These are phyloP conservation scores for Penicillium sp. DNA, from an alignment of 2,329 filamentous ascomycete genomes.

Conservation along the genomic window DNA sequence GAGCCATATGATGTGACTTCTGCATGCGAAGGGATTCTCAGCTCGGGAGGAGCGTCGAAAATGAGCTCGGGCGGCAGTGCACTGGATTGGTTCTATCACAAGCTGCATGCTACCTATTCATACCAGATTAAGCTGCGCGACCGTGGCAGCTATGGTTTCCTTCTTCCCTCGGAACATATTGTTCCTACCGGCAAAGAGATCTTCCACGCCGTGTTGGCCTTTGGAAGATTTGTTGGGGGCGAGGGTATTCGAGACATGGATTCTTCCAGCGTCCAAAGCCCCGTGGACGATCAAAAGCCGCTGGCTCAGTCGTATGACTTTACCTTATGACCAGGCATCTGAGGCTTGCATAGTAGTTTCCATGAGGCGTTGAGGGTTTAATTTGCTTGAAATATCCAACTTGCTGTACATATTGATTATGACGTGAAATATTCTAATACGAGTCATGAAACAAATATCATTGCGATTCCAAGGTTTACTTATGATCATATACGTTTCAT, in stretches of 20 bases:
- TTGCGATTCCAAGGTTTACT: too few species aligned
- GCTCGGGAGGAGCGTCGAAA: constrained; percentile 43
- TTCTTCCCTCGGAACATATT: constrained; percentile 81
- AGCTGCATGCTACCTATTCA: constrained; percentile 73
- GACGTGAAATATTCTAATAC: not conserved
- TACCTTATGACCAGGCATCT: not conserved
- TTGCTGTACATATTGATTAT: constrained; percentile 8
- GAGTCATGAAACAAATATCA: not conserved
- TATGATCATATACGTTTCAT: not conserved
- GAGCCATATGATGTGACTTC: constrained; percentile 73
- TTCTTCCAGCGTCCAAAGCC: not conserved
- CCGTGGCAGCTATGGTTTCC: constrained; percentile 88
- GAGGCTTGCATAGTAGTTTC: not conserved
- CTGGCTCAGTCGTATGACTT: constrained; percentile 4
- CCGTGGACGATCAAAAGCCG: constrained; percentile 9
- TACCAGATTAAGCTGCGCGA: constrained; percentile 93
- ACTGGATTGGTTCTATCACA: constrained; percentile 93
- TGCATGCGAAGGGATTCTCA: constrained; percentile 76
- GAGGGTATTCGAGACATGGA: constrained; percentile 4
- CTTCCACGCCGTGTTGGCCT: constrained; percentile 74
- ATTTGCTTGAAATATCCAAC: not conserved
- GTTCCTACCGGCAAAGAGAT: constrained; percentile 85
- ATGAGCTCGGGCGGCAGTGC: constrained; percentile 78
- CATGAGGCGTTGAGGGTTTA: constrained; percentile 6
- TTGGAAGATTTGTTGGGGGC: constrained; percentile 62